phyloP scores from a whole-genome alignment of 768 basidiomycete genomes.

The Suillus placidus region DNA sequence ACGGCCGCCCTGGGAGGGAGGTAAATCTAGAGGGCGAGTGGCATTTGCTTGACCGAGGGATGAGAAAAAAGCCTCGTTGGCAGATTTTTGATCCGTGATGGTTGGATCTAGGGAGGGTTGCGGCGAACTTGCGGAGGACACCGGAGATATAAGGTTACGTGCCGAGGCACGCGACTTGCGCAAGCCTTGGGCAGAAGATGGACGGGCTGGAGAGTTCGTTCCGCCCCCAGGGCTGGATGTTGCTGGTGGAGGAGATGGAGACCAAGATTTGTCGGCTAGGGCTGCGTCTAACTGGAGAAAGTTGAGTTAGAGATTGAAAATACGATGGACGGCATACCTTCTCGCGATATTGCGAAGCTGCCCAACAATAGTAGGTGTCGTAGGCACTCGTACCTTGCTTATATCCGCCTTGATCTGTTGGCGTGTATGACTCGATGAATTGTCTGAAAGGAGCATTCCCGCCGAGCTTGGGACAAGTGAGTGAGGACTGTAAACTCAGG shows the following conservation, averaged over 20 bases:
- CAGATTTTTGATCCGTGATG: slow-evolving; percentile 61
- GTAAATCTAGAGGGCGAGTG: slow-evolving; percentile 71
- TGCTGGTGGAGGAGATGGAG: slow-evolving; percentile 71
- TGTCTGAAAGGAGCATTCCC: slow-evolving; percentile 84
- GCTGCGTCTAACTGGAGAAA: slow-evolving; percentile 71
- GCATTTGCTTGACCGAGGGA: slow-evolving; percentile 83
- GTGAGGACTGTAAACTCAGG: slow-evolving; percentile 13
- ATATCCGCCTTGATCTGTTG: slow-evolving; percentile 70
- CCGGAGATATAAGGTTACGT: slow-evolving; percentile 52
- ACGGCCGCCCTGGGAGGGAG: slow-evolving; percentile 91
- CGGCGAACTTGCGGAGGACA: slow-evolving; percentile 47
- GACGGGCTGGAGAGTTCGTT: slow-evolving; percentile 53
- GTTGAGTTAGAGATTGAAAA: slow-evolving; percentile 20
- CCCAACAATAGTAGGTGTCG: slow-evolving; percentile 92
- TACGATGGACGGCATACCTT: slow-evolving; percentile 55
- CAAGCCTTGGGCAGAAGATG: slow-evolving; percentile 78
- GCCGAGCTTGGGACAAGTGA: slow-evolving; percentile 58
- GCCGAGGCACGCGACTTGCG: slow-evolving; percentile 82
- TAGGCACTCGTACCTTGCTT: slow-evolving; percentile 60
- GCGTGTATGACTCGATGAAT: slow-evolving; percentile 74
- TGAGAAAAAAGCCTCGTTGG: slow-evolving; percentile 89
- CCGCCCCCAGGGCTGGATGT: slow-evolving; percentile 38
- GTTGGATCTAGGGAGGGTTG: slow-evolving; percentile 48
- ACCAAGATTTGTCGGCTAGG: slow-evolving; percentile 77
- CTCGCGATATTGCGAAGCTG: slow-evolving; percentile 91